Evolutionary conservation across 768 basidiomycete species (phyloP).

Genomic region (Panus rudis): DNA sequence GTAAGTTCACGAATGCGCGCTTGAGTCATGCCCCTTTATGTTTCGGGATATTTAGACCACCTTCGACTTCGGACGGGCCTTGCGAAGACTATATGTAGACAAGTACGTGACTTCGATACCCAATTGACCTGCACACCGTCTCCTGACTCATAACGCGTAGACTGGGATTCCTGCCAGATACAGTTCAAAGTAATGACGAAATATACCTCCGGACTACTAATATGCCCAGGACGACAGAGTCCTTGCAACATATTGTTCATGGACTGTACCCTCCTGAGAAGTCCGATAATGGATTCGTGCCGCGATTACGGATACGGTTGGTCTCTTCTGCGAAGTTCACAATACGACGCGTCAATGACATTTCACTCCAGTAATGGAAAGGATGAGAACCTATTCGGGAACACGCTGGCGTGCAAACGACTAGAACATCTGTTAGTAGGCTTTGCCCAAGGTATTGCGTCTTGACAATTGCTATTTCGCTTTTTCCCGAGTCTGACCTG

Average conservation of each 20-base stretch:
- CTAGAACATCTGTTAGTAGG: conserved; percentile 53
- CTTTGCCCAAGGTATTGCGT: conserved; percentile 53
- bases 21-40: neutral
- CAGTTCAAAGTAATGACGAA: conserved; percentile 33
- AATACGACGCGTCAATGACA: neutral
- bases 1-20: conserved; percentile 3
- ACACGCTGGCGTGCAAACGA: conserved; percentile 60
- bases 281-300: conserved; percentile 37
- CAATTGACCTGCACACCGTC: neutral
- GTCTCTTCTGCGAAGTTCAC: conserved; percentile 1
- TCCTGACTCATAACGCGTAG: conserved; percentile 28
- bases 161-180: conserved; percentile 57
- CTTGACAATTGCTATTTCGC: neutral
- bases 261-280: conserved; percentile 60
- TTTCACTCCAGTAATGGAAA: conserved; percentile 44
- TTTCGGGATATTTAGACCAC: conserved; percentile 43
- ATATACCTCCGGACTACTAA: conserved; percentile 73
- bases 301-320: conserved; percentile 52
- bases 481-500: neutral
- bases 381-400: conserved; percentile 68
- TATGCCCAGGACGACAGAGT: conserved; percentile 71
- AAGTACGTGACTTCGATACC: conserved; percentile 31
- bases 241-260: conserved; percentile 64
- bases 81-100: conserved; percentile 62
- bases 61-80: conserved; percentile 48